phyloP scores from a whole-genome alignment of 2,329 filamentous ascomycete genomes.

The Botryotinia convoluta region DNA sequence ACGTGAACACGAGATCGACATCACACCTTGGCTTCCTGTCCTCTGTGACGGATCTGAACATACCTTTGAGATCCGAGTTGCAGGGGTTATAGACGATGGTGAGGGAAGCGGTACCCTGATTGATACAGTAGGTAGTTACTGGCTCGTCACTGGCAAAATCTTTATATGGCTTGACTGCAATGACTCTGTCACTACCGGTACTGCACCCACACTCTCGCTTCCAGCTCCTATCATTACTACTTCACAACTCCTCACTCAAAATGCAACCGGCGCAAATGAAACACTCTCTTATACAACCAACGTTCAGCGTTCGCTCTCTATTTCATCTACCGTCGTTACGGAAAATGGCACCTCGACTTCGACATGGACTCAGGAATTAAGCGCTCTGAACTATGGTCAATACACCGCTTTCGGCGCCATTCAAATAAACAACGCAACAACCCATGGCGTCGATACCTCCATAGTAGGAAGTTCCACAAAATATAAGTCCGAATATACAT shows the following conservation, averaged over 20 bases:
- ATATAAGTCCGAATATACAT: constrained; percentile 48
- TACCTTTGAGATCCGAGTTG: constrained; percentile 65
- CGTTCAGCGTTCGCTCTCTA: constrained; percentile 53
- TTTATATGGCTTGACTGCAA: constrained; percentile 69
- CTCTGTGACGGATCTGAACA: constrained; percentile 65
- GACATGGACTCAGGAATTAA: constrained; percentile 58
- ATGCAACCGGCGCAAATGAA: constrained; percentile 53
- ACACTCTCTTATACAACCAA: constrained; percentile 58
- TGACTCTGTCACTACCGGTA: constrained; percentile 52
- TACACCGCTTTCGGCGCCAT: constrained; percentile 54
- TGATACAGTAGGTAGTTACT: constrained; percentile 60
- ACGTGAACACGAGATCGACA: constrained; percentile 76
- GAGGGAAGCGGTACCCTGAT: constrained; percentile 49
- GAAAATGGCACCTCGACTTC: constrained; percentile 44
- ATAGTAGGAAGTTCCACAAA: constrained; percentile 35
- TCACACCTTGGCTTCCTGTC: constrained; percentile 70
- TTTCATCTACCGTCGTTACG: constrained; percentile 52
- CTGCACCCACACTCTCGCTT: constrained; percentile 37
- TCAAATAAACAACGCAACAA: constrained; percentile 51
- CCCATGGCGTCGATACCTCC: constrained; percentile 47
- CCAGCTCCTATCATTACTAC: constrained; percentile 48
- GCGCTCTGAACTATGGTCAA: constrained; percentile 53
- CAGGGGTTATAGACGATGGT: constrained; percentile 58
- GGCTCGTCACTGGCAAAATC: constrained; percentile 76
- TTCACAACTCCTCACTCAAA: constrained; percentile 47